These are phyloP conservation scores for Calendula officinalis DNA, from an alignment of 129 eudicot genomes.

Conservation along the genomic window DNA sequence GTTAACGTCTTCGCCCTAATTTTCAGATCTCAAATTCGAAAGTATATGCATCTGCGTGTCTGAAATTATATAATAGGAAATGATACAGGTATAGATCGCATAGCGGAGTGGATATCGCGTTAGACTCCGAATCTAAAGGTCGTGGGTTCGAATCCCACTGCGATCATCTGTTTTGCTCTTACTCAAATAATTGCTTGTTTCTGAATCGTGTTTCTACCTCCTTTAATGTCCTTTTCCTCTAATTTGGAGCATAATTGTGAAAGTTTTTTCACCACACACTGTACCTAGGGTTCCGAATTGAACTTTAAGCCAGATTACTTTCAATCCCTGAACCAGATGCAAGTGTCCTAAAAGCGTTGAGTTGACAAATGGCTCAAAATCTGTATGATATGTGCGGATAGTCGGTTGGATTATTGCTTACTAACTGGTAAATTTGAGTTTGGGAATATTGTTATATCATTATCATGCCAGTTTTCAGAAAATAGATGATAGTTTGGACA, in stretches of 20 bases:
- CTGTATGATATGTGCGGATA: too few species aligned
- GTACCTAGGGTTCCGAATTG: conserved; percentile 2
- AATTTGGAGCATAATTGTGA: background rate
- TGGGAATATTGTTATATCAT: too few species aligned
- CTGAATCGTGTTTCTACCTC: conserved; percentile 36
- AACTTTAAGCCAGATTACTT: background rate
- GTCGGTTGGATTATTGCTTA: too few species aligned
- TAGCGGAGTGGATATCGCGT: conserved; percentile 63
- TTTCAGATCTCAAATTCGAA: conserved; percentile 6
- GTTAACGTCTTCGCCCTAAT: conserved; percentile 12
- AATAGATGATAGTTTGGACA: too few species aligned
- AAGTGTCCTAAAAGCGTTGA: too few species aligned
- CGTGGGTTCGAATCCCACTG: conserved; percentile 77
- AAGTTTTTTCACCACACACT: background rate
- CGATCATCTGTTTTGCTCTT: conserved; percentile 22
- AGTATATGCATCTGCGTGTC: background rate
- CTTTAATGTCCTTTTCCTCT: background rate
- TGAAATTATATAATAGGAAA: background rate
- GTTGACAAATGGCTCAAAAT: too few species aligned
- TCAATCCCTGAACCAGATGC: too few species aligned
- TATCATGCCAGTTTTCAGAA: too few species aligned
- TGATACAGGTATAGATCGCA: conserved; percentile 25
- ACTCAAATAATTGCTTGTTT: conserved; percentile 37
- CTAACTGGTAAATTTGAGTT: too few species aligned
- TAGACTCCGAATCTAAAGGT: conserved; percentile 71